Percentiles rank a stretch among this genome's conserved stretches.
Conservation (phyloP, 1,139 yeast genomes). For the Kodamaea anthophila region DNA sequence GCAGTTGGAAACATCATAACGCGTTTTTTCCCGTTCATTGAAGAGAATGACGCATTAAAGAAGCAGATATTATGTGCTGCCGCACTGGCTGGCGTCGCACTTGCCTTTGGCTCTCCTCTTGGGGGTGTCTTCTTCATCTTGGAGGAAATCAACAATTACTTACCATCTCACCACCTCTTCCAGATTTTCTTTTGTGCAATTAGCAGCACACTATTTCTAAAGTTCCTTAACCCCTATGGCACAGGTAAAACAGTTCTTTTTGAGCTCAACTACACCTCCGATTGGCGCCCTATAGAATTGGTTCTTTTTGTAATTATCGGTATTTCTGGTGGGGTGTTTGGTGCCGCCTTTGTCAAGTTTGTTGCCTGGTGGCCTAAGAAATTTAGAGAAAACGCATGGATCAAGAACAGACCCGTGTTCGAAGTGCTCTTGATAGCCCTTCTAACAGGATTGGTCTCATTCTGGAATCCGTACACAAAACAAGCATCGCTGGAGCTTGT, state of each 20-base stretch:
- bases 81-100: constrained; percentile 64
- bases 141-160: constrained; percentile 58
- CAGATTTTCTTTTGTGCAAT: constrained; percentile 59
- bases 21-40: constrained; percentile 44
- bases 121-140: constrained; percentile 64
- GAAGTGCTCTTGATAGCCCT: constrained; percentile 46
- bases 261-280: constrained; percentile 48
- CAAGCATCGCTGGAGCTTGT: constrained; percentile 51
- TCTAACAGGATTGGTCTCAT: constrained; percentile 45
- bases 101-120: constrained; percentile 65
- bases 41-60: constrained; percentile 46
- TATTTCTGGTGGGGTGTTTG: constrained; percentile 52
- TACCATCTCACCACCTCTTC: constrained; percentile 54
- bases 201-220: constrained; percentile 49
- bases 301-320: constrained; percentile 46
- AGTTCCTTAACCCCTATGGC: constrained; percentile 55
- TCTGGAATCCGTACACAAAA: constrained; percentile 48
- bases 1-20: constrained; percentile 58
- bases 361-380: constrained; percentile 44
- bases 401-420: constrained; percentile 36
- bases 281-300: constrained; percentile 50
- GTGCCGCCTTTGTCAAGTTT: constrained; percentile 49
- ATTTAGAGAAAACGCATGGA: constrained; percentile 28
- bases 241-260: constrained; percentile 59
- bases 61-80: constrained; percentile 60